Conservation (phyloP, 2,329 filamentous ascomycete genomes). For the Nothomitra cinnamomea region DNA sequence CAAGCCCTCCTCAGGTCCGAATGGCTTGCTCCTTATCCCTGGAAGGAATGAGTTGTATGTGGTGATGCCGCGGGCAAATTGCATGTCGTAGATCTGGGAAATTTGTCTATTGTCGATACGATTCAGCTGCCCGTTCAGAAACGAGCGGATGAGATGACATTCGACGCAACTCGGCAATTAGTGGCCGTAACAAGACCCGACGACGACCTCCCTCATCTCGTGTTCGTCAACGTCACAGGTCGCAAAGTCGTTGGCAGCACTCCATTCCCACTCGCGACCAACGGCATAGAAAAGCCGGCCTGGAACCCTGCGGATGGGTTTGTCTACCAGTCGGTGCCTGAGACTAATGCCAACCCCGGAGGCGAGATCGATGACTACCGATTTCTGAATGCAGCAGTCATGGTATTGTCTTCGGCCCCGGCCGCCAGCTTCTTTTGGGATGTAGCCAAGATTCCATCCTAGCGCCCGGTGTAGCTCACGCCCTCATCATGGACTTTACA, state of each 20-base stretch:
- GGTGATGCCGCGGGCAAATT: conserved; percentile 8
- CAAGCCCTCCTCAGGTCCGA: conserved; percentile 4
- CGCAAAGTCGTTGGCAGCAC: neutral
- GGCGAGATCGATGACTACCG: neutral
- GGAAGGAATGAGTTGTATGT: conserved; percentile 8
- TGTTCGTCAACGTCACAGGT: neutral
- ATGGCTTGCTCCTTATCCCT: conserved; percentile 7
- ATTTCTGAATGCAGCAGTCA: neutral
- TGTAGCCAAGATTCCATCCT: neutral
- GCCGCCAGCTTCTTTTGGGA: neutral
- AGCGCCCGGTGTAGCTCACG: neutral
- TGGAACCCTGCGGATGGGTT: conserved; percentile 6
- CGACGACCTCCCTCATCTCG: neutral
- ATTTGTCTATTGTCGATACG: conserved; percentile 1
- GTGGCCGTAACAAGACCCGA: neutral
- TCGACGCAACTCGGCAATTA: neutral
- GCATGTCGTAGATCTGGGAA: conserved; percentile 1
- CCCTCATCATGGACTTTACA: neutral
- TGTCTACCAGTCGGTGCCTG: conserved; percentile 7
- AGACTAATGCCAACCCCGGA: neutral
- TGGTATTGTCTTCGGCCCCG: neutral
- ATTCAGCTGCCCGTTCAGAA: neutral
- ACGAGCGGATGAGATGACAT: neutral
- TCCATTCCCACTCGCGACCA: neutral
- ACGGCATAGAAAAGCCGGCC: conserved; percentile 6